These are phyloP conservation scores for Scheffersomyces lignicola DNA, from an alignment of 1,139 yeast species.

Conservation along the genomic window DNA sequence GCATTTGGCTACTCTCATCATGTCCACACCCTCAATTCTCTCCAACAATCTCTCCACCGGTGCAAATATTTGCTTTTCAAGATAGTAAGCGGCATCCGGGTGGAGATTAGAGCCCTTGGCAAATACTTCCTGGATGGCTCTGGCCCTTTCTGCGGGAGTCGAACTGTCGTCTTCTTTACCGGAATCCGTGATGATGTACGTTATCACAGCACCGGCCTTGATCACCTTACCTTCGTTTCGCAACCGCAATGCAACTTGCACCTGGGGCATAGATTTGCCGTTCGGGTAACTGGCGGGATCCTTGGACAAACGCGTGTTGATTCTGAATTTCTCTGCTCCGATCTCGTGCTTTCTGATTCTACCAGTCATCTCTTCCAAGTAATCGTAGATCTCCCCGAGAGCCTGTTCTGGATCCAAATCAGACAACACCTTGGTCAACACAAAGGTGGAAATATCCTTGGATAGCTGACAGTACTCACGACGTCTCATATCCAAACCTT, in stretches of 20 bases:
- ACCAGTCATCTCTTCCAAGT: constrained; percentile 60
- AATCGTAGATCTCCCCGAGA: constrained; percentile 67
- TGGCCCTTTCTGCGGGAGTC: constrained; percentile 71
- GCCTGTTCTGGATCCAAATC: constrained; percentile 80
- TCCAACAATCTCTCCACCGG: constrained; percentile 89
- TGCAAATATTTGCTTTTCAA: constrained; percentile 86
- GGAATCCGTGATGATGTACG: constrained; percentile 70
- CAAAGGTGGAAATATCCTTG: constrained; percentile 80
- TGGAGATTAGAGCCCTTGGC: constrained; percentile 48
- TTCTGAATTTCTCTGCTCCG: constrained; percentile 63
- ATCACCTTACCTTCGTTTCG: constrained; percentile 79
- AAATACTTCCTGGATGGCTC: constrained; percentile 72
- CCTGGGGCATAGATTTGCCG: constrained; percentile 88
- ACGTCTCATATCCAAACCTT: constrained; percentile 95
- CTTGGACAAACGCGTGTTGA: constrained; percentile 73
- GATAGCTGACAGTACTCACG: constrained; percentile 95
- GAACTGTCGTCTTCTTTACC: constrained; percentile 33
- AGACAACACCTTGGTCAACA: constrained; percentile 68
- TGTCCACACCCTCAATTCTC: constrained; percentile 84
- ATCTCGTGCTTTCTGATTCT: constrained; percentile 64
- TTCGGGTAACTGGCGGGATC: constrained; percentile 75
- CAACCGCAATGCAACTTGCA: constrained; percentile 85
- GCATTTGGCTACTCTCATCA: constrained; percentile 71
- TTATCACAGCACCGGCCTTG: constrained; percentile 86
- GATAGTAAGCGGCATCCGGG: constrained; percentile 78